Conservation (phyloP, 495 filamentous ascomycete genomes). For the Haplographium delicatum region DNA sequence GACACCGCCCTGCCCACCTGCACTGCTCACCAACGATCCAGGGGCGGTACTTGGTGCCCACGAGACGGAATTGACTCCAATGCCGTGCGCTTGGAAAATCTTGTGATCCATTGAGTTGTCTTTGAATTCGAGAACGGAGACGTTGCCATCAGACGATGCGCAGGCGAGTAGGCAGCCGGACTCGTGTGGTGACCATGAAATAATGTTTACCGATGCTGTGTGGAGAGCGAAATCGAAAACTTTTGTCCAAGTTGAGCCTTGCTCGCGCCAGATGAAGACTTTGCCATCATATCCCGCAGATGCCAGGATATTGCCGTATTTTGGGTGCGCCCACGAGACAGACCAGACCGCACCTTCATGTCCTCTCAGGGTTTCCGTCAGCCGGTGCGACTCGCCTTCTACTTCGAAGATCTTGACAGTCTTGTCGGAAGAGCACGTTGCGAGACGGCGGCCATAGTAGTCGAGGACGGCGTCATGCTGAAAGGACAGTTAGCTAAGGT, state of each 20-base stretch:
- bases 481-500: constrained; percentile 2
- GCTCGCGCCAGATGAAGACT: constrained; percentile 97
- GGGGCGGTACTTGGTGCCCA: constrained; percentile 85
- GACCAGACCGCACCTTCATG: constrained; percentile 96
- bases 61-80: constrained; percentile 89
- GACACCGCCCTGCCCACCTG: constrained; percentile 51
- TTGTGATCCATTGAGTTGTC: constrained; percentile 84
- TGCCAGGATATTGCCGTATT: constrained; percentile 96
- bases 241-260: constrained; percentile 63
- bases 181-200: constrained; percentile 96
- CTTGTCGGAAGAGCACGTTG: constrained; percentile 95
- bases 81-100: constrained; percentile 85
- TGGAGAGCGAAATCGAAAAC: constrained; percentile 89
- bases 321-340: constrained; percentile 96
- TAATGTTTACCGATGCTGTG: constrained; percentile 91
- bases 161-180: constrained; percentile 90
- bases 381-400: constrained; percentile 84
- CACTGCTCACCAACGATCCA: constrained; percentile 71
- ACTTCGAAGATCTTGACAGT: constrained; percentile 99
- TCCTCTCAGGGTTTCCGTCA: constrained; percentile 94
- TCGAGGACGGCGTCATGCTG: constrained; percentile 98
- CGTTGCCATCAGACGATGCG: constrained; percentile 87
- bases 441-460: constrained; percentile 94
- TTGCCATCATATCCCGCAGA: constrained; percentile 94
- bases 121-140: constrained; percentile 90